Conservation (phyloP, 805 yeast species). For the Candida loeiensis region DNA sequence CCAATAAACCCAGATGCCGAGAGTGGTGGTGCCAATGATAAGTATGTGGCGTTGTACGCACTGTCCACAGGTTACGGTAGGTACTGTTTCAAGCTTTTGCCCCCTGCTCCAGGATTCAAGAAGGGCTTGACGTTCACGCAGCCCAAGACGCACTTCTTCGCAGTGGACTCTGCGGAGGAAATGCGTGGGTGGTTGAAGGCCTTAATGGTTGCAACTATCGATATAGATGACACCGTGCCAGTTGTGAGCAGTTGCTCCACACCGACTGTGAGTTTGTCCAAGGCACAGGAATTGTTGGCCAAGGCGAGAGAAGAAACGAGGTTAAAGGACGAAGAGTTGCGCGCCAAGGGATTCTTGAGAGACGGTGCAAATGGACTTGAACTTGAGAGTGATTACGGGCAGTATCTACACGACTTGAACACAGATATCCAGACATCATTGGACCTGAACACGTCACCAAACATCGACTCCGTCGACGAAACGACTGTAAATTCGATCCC, state of each 20-base stretch:
- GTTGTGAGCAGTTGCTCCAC: constrained; percentile 89
- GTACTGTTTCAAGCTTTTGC: constrained; percentile 85
- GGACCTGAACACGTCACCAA: constrained; percentile 29
- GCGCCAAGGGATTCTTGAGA: constrained; percentile 39
- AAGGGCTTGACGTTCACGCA: constrained; percentile 95
- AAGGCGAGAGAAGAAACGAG: constrained; percentile 76
- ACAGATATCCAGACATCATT: constrained; percentile 23
- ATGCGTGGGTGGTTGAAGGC: constrained; percentile 96
- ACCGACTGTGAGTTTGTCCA: constrained; percentile 86
- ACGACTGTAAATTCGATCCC: constrained; percentile 26
- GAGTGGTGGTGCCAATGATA: constrained; percentile 63
- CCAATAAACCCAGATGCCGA: constrained; percentile 50
- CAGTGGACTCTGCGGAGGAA: constrained; percentile 86
- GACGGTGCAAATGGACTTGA: constrained; percentile 17
- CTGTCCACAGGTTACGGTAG: constrained; percentile 94
- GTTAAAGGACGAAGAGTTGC: constrained; percentile 47
- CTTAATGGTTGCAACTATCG: constrained; percentile 92
- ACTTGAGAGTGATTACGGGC: constrained; percentile 12
- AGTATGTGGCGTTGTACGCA: constrained; percentile 80
- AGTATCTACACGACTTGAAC: constrained; percentile 11
- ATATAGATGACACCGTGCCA: constrained; percentile 88
- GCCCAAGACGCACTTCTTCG: constrained; percentile 93
- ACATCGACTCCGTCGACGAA: constrained; percentile 30
- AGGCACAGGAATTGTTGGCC: constrained; percentile 82
- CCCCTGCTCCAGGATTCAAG: constrained; percentile 96